phyloP scores from a whole-genome alignment of 164 flowering plant genomes.

The grape (Vitis vinifera) region DNA sequence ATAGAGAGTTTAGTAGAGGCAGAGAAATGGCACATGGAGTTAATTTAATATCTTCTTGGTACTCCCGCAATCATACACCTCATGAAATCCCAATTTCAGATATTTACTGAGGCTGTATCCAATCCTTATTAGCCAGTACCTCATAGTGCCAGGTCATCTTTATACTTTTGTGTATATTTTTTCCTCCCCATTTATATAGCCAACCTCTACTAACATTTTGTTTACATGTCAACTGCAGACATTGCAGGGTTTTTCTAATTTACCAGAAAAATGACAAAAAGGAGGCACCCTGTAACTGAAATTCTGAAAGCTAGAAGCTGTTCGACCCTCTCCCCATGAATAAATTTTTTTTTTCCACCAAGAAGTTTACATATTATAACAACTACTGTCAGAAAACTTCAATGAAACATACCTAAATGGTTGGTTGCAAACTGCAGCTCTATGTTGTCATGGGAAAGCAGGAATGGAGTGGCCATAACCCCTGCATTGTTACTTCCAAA shows the following conservation, averaged over 20 bases:
- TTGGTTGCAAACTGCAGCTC: conserved; percentile 57
- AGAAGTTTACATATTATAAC: no score
- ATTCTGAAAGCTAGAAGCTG: background rate
- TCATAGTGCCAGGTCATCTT: background rate
- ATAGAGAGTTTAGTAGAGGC: no score
- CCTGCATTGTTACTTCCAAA: conserved; percentile 50
- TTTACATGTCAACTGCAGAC: no score
- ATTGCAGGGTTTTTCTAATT: background rate
- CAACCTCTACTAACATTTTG: no score
- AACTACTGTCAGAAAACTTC: background rate
- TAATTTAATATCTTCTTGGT: background rate
- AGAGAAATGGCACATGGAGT: background rate
- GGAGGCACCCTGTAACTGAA: background rate
- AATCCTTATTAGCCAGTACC: background rate
- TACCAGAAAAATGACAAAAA: background rate
- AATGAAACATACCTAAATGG: conserved; percentile 33
- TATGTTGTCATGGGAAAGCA: conserved; percentile 47
- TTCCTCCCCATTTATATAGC: background rate
- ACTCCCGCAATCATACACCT: background rate
- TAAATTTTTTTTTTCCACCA: no score
- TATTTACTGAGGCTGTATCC: no score
- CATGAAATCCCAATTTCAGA: background rate
- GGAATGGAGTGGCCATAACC: conserved; percentile 43
- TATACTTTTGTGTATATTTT: background rate
- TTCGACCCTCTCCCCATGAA: no score